These are phyloP conservation scores for Neonectria magnoliae DNA, from an alignment of 2,329 filamentous ascomycete genomes.

Conservation along the genomic window DNA sequence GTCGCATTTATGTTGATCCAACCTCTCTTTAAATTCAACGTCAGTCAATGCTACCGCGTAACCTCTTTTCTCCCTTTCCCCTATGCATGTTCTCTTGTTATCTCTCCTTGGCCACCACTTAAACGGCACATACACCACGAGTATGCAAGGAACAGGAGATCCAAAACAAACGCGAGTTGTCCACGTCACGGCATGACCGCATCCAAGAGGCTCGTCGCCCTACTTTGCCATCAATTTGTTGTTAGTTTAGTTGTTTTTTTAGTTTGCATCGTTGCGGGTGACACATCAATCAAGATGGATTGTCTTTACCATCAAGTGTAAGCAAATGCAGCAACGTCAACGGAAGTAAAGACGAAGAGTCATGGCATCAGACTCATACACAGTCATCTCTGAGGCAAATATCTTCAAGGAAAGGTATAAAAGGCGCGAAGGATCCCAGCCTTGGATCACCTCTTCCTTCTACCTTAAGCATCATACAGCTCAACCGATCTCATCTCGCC, in stretches of 20 bases:
- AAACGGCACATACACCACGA: not conserved
- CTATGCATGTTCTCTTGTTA: not conserved
- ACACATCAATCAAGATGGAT: not conserved
- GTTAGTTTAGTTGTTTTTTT: not conserved
- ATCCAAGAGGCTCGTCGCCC: too few relatives aligned
- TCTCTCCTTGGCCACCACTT: not conserved
- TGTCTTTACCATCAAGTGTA: not conserved
- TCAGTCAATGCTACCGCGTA: not conserved
- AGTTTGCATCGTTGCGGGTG: not conserved
- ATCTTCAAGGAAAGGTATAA: constrained; percentile 22
- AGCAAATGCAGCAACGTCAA: not conserved
- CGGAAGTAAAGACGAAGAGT: not conserved
- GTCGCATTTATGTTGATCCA: not conserved
- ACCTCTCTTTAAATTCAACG: not conserved
- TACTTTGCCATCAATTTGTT: not conserved
- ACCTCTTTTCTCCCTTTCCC: not conserved
- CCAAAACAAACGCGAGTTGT: not conserved
- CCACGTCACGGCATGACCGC: too few relatives aligned
- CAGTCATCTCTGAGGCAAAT: not conserved
- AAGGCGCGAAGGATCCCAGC: not conserved
- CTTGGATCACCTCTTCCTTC: not conserved
- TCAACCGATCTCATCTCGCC: constrained; percentile 5
- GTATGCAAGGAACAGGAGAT: not conserved
- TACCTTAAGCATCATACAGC: constrained; percentile 10
- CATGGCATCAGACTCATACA: not conserved